Percentiles rank a stretch among this genome's conserved stretches.
phyloP scores from a whole-genome alignment of 2,329 filamentous ascomycete genomes.

The Fusarium mexicanum region DNA sequence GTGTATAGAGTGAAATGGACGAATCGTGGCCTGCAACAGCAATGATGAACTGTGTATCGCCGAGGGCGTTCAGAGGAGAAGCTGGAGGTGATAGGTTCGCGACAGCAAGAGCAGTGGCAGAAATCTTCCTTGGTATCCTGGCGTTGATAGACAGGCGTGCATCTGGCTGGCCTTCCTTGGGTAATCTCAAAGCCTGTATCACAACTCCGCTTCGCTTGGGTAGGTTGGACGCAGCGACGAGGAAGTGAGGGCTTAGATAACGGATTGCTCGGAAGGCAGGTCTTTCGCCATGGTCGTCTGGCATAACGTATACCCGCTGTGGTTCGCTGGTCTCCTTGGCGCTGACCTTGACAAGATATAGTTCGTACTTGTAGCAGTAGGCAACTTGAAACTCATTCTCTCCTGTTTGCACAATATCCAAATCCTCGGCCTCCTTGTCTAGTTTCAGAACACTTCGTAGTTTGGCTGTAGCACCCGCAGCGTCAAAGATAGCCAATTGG shows the following conservation, averaged over 20 bases:
- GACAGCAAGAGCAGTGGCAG: constrained; percentile 81
- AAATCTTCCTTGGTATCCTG: constrained; percentile 73
- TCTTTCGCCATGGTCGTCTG: constrained; percentile 57
- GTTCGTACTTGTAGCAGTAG: constrained; percentile 80
- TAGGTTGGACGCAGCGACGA: constrained; percentile 67
- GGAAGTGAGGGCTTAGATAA: constrained; percentile 66
- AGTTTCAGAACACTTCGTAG: constrained; percentile 61
- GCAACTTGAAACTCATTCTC: constrained; percentile 74
- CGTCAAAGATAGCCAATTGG: constrained; percentile 83
- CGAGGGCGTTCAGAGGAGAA: constrained; percentile 60
- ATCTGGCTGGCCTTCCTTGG: constrained; percentile 48
- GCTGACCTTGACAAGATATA: constrained; percentile 72
- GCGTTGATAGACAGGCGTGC: constrained; percentile 62
- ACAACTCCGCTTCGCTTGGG: constrained; percentile 67
- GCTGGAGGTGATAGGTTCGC: constrained; percentile 70
- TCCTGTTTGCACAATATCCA: constrained; percentile 72
- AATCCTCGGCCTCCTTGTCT: constrained; percentile 69
- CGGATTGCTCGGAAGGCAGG: constrained; percentile 67
- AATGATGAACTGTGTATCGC: constrained; percentile 79
- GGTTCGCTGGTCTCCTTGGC: constrained; percentile 58
- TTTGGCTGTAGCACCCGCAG: constrained; percentile 59
- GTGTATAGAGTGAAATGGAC: constrained; percentile 79
- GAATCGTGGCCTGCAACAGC: constrained; percentile 84
- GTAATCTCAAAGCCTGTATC: constrained; percentile 66
- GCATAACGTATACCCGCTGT: constrained; percentile 65